Conservation (phyloP, 1,139 yeast species). For the Lodderomyces elongisporus region DNA sequence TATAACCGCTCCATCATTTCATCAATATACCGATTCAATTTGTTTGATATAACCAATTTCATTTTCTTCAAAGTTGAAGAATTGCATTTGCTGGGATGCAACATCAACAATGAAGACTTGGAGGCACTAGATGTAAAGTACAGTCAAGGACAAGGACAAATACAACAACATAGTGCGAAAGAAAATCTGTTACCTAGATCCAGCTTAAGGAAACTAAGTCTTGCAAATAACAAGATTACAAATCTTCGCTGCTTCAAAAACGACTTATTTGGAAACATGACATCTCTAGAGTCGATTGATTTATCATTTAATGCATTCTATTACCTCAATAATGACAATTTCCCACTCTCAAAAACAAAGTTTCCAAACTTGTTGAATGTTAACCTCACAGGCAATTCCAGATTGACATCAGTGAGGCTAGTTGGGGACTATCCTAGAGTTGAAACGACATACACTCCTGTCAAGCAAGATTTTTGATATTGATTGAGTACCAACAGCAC, state of each 20-base stretch:
- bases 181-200: not conserved
- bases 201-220: slow-evolving; percentile 6
- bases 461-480: not conserved
- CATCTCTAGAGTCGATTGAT: slow-evolving; percentile 10
- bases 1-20: slow-evolving; percentile 11
- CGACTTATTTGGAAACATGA: slow-evolving; percentile 6
- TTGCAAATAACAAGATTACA: slow-evolving; percentile 11
- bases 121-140: slow-evolving; percentile 10
- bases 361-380: slow-evolving; percentile 8
- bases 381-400: slow-evolving; percentile 11
- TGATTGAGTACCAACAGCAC: slow-evolving; percentile 1
- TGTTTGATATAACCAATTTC: slow-evolving; percentile 8
- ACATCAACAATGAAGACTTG: slow-evolving; percentile 12
- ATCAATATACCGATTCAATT: slow-evolving; percentile 9
- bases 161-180: slow-evolving; percentile 1
- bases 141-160: too few species aligned
- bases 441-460: slow-evolving; percentile 6
- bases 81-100: slow-evolving; percentile 12
- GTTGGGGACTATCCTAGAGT: slow-evolving; percentile 7
- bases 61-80: slow-evolving; percentile 9
- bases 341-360: slow-evolving; percentile 7
- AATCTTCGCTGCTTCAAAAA: slow-evolving; percentile 10
- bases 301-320: slow-evolving; percentile 12
- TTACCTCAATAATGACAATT: slow-evolving; percentile 10
- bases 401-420: slow-evolving; percentile 7